Evolutionary conservation across 371 early-diverging fungal species (phyloP).

Genomic region (Mucor racemosus): DNA sequence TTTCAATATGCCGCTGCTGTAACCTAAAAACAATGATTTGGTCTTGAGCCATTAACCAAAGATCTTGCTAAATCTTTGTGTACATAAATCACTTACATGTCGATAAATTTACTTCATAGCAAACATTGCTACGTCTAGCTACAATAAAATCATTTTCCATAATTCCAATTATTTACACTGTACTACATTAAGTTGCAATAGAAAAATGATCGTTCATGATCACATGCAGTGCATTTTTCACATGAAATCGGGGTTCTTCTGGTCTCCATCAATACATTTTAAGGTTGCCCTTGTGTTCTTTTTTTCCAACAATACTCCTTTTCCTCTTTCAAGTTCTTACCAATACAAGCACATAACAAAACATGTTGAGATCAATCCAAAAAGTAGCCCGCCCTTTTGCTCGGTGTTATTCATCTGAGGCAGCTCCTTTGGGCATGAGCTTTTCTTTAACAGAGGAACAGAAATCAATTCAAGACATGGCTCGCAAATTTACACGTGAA

Average conservation of each 20-base stretch:
- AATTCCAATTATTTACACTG: not conserved
- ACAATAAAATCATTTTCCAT: not conserved
- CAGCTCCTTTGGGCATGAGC: slow-evolving; percentile 35
- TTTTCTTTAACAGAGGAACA: slow-evolving; percentile 88
- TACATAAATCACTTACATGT: too few relatives aligned
- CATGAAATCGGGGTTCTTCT: slow-evolving; percentile 13
- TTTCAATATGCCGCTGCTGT: too few relatives aligned
- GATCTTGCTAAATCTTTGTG: too few relatives aligned
- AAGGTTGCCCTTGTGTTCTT: not conserved
- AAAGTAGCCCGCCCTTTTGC: slow-evolving; percentile 4
- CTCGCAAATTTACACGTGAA: slow-evolving; percentile 89
- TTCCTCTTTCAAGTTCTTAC: too few relatives aligned
- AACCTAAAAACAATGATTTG: too few relatives aligned
- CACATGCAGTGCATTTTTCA: slow-evolving; percentile 15
- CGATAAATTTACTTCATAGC: too few relatives aligned
- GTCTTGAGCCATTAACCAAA: too few relatives aligned
- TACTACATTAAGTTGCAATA: not conserved
- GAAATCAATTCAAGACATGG: slow-evolving; percentile 86
- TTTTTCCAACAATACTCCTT: not conserved
- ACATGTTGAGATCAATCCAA: slow-evolving; percentile 18
- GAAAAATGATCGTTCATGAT: slow-evolving; percentile 9
- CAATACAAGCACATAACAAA: not conserved
- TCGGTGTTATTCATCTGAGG: slow-evolving; percentile 22
- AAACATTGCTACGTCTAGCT: too few relatives aligned
- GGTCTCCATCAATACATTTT: not conserved